Evolutionary conservation across 176 grass and related monocot species (phyloP).

Genomic region (Otatea glauca): DNA sequence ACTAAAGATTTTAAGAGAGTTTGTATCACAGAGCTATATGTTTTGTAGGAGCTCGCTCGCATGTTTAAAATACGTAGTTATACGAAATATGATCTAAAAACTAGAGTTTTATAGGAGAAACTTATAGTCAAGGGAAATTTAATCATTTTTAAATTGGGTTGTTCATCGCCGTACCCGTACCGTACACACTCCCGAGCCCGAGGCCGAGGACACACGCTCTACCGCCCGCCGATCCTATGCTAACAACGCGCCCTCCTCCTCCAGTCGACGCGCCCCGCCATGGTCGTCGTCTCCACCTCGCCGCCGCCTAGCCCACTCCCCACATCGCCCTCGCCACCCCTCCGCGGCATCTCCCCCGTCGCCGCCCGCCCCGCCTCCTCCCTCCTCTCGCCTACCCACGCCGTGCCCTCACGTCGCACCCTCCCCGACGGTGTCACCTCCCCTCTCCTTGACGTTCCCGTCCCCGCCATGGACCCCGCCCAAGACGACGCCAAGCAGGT

Average conservation of each 20-base stretch:
- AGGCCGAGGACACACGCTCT: too few species aligned
- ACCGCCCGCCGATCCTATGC: too few species aligned
- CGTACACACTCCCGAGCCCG: too few species aligned
- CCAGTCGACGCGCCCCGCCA: constrained; percentile 43
- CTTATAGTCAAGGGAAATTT: too few species aligned
- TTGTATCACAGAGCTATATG: too few species aligned
- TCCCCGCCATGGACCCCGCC: constrained; percentile 49
- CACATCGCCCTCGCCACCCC: constrained; percentile 38
- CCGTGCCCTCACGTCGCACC: constrained; percentile 19
- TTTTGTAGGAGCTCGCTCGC: too few species aligned
- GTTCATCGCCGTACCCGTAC: too few species aligned
- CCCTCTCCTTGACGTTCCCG: constrained; percentile 25
- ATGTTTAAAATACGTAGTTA: too few species aligned
- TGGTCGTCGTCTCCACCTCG: constrained; percentile 28
- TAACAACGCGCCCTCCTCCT: not conserved
- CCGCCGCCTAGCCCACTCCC: constrained; percentile 32
- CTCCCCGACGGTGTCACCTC: not conserved
- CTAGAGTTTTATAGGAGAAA: too few species aligned
- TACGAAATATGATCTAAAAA: too few species aligned
- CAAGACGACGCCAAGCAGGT: constrained; percentile 53
- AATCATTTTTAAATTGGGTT: too few species aligned
- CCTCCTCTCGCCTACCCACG: constrained; percentile 31
- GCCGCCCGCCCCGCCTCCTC: constrained; percentile 45
- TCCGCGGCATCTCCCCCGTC: constrained; percentile 57
- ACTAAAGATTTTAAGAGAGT: too few species aligned